These are phyloP conservation scores for Cyberlindnera maritima DNA, from an alignment of 805 yeast genomes.

Conservation along the genomic window DNA sequence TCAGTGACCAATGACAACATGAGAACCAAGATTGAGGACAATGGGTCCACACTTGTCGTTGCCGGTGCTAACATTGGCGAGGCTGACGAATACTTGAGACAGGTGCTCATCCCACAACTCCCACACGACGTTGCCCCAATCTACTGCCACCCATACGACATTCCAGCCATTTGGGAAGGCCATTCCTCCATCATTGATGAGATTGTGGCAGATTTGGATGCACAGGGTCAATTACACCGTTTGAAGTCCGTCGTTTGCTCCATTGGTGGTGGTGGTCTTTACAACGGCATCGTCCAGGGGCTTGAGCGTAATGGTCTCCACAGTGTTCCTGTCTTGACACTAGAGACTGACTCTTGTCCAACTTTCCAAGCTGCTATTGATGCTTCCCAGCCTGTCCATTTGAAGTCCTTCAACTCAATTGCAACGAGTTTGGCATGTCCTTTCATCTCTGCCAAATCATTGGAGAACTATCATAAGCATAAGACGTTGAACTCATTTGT, in stretches of 20 bases:
- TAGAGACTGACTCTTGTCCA: slow-evolving; percentile 65
- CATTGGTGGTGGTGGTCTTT: slow-evolving; percentile 58
- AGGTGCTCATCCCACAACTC: slow-evolving; percentile 27
- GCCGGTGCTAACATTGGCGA: slow-evolving; percentile 47
- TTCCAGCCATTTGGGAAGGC: slow-evolving; percentile 53
- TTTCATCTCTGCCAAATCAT: slow-evolving; percentile 48
- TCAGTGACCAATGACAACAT: slow-evolving; percentile 43
- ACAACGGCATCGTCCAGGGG: slow-evolving; percentile 50
- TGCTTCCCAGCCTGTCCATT: slow-evolving; percentile 41
- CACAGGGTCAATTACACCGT: slow-evolving; percentile 24
- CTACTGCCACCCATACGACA: slow-evolving; percentile 55
- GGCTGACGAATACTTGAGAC: slow-evolving; percentile 44
- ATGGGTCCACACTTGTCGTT: slow-evolving; percentile 51
- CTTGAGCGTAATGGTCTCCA: slow-evolving; percentile 34
- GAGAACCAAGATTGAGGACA: slow-evolving; percentile 39
- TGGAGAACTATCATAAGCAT: slow-evolving; percentile 41
- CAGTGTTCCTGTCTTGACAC: slow-evolving; percentile 42
- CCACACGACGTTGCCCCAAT: slow-evolving; percentile 33
- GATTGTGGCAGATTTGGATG: slow-evolving; percentile 29
- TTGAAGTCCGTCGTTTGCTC: slow-evolving; percentile 50
- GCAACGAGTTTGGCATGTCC: slow-evolving; percentile 68
- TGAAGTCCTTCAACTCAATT: slow-evolving; percentile 47
- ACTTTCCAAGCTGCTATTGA: slow-evolving; percentile 51
- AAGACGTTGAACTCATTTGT: slow-evolving; percentile 42
- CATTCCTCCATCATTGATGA: slow-evolving; percentile 49